Evolutionary conservation across 2,329 filamentous ascomycete species (phyloP).

Genomic region (Podosphaera fusca): DNA sequence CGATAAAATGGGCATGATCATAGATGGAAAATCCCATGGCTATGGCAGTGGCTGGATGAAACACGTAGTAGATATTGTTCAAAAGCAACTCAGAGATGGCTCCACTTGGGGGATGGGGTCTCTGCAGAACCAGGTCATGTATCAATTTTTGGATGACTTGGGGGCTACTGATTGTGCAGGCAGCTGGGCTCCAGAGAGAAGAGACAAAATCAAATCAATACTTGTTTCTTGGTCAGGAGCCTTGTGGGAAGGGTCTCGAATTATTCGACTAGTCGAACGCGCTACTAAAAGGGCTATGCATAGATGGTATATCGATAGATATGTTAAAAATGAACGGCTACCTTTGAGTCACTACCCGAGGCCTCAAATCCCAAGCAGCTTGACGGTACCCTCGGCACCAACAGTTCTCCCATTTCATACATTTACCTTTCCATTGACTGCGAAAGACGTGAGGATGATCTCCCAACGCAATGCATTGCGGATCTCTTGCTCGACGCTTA

Average conservation of each 20-base stretch:
- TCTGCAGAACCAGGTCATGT: slow-evolving; percentile 31
- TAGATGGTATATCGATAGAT: slow-evolving; percentile 70
- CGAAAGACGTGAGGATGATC: slow-evolving; percentile 77
- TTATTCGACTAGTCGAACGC: slow-evolving; percentile 68
- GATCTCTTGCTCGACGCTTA: slow-evolving; percentile 76
- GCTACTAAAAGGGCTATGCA: slow-evolving; percentile 55
- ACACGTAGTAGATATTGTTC: slow-evolving; percentile 74
- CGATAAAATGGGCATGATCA: slow-evolving; percentile 57
- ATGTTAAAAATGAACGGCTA: slow-evolving; percentile 36
- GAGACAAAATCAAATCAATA: slow-evolving; percentile 17
- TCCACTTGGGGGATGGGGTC: slow-evolving; percentile 63
- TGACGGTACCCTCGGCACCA: slow-evolving; percentile 67
- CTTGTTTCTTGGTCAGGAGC: slow-evolving; percentile 40
- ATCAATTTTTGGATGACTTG: slow-evolving; percentile 17
- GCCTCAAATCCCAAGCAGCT: slow-evolving; percentile 45
- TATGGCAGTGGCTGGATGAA: slow-evolving; percentile 61
- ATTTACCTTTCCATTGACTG: slow-evolving; percentile 81
- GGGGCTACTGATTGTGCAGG: slow-evolving; percentile 15
- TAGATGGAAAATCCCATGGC: slow-evolving; percentile 41
- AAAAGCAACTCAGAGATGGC: slow-evolving; percentile 67
- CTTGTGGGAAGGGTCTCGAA: slow-evolving; percentile 70
- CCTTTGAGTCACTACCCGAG: slow-evolving; percentile 39
- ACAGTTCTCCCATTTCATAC: slow-evolving; percentile 95
- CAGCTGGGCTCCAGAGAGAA: slow-evolving; percentile 16
- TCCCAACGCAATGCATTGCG: slow-evolving; percentile 85